Conservation (phyloP, 148 eudicot genomes). For the Cornus controversa region DNA sequence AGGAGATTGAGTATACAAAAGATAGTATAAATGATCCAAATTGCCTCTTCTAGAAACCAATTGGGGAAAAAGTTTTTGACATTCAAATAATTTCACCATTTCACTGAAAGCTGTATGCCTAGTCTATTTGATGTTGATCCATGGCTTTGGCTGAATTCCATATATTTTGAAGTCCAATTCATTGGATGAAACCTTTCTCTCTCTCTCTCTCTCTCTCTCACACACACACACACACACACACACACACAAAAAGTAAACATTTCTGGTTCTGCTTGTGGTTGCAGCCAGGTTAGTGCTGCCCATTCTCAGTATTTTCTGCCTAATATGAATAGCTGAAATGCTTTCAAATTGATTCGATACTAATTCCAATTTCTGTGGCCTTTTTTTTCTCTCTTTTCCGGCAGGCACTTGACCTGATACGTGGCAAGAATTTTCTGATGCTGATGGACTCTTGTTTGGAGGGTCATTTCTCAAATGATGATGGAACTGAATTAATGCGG, state of each 20-base stretch:
- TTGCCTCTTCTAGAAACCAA: neutral
- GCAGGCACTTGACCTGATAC: conserved; percentile 87
- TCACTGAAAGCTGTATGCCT: neutral
- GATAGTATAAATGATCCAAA: neutral
- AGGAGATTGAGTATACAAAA: neutral
- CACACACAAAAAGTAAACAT: neutral
- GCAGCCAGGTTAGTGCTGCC: neutral
- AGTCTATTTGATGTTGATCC: neutral
- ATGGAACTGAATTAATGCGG: conserved; percentile 69
- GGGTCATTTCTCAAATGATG: conserved; percentile 80
- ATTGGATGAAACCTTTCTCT: neutral
- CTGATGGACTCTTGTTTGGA: conserved; percentile 81
- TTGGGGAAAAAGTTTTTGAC: neutral
- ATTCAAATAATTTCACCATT: neutral
- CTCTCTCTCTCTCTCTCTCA: neutral
- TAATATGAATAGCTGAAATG: neutral
- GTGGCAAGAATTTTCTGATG: conserved; percentile 69
- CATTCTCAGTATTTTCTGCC: neutral
- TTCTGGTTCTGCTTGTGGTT: neutral
- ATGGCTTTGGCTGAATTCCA: too few species aligned
- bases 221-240: too few species aligned
- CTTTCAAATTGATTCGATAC: neutral
- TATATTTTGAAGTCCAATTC: too few species aligned
- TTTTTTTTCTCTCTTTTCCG: neutral
- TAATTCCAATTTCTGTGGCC: neutral